phyloP scores from a whole-genome alignment of 805 yeast species.

The Lachancea cidri region DNA sequence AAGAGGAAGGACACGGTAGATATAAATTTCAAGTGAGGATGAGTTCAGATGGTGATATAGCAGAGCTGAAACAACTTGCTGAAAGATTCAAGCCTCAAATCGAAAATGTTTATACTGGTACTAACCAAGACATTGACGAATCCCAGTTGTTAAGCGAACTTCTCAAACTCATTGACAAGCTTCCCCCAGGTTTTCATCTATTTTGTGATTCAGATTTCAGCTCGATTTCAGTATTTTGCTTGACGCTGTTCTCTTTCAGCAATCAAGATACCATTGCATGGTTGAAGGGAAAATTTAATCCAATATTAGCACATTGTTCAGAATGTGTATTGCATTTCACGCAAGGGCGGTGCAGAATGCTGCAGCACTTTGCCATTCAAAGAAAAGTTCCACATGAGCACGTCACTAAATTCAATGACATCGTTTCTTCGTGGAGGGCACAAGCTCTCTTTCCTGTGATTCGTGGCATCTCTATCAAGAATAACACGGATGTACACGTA shows the following conservation, averaged over 20 bases:
- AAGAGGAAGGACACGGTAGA: background rate
- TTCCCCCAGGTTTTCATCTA: constrained; percentile 36
- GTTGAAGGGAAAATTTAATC: constrained; percentile 37
- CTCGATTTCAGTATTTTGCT: constrained; percentile 47
- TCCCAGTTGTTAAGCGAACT: constrained; percentile 36
- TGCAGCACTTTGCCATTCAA: constrained; percentile 46
- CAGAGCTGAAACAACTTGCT: constrained; percentile 11
- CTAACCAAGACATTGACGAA: constrained; percentile 23
- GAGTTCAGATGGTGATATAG: constrained; percentile 12
- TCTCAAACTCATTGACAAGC: constrained; percentile 25
- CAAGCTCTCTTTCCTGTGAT: constrained; percentile 21
- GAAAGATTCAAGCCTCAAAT: constrained; percentile 19
- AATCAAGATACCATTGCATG: constrained; percentile 42
- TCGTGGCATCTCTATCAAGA: constrained; percentile 19
- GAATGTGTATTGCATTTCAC: constrained; percentile 52
- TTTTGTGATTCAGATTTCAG: constrained; percentile 50
- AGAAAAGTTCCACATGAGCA: constrained; percentile 46
- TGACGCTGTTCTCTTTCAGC: constrained; percentile 56
- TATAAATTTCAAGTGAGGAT: constrained; percentile 4
- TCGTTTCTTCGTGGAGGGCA: constrained; percentile 35
- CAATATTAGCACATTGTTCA: constrained; percentile 44
- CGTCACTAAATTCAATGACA: constrained; percentile 31
- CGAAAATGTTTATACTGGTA: constrained; percentile 27
- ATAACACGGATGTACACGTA: constrained; percentile 18
- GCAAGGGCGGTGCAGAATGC: constrained; percentile 45